These are phyloP conservation scores for Backusella psychrophila DNA, from an alignment of 192 early-diverging fungal species.

Conservation along the genomic window DNA sequence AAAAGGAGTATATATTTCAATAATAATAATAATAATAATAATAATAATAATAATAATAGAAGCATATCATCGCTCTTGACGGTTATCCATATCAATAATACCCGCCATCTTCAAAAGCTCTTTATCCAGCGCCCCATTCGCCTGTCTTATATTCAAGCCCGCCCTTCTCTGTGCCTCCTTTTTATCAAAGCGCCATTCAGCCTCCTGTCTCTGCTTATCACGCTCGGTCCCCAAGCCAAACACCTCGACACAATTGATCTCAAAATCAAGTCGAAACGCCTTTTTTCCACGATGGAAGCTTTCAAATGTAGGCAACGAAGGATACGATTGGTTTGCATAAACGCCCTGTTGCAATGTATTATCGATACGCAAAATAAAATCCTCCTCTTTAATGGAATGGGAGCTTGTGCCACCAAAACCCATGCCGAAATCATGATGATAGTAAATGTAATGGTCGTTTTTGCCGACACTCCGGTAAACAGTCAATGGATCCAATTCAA, in stretches of 20 bases:
- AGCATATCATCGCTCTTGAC: constrained; percentile 15
- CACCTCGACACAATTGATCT: constrained; percentile 49
- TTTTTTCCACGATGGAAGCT: constrained; percentile 6
- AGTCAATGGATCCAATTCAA: constrained; percentile 50
- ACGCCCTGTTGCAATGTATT: constrained; percentile 47
- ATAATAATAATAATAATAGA: background rate
- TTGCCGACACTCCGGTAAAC: constrained; percentile 30
- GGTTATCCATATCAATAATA: constrained; percentile 27
- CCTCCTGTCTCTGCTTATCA: constrained; percentile 38
- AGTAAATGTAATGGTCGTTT: constrained; percentile 32
- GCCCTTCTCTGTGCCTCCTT: constrained; percentile 43
- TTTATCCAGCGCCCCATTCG: constrained; percentile 40
- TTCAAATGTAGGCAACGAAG: constrained; percentile 28
- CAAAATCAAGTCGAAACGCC: constrained; percentile 37
- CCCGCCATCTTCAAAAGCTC: constrained; percentile 38
- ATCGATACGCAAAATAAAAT: constrained; percentile 44
- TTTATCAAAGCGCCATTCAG: constrained; percentile 52
- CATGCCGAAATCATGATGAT: constrained; percentile 32
- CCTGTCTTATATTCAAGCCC: constrained; percentile 37
- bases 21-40: background rate
- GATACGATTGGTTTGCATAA: constrained; percentile 43
- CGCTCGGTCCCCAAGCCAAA: constrained; percentile 50
- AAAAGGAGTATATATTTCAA: too few relatives aligned
- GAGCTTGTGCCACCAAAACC: constrained; percentile 28
- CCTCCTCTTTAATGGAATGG: constrained; percentile 16